Evolutionary conservation across 257 asterid species (phyloP).

Genomic region (Jacaranda copaia): DNA sequence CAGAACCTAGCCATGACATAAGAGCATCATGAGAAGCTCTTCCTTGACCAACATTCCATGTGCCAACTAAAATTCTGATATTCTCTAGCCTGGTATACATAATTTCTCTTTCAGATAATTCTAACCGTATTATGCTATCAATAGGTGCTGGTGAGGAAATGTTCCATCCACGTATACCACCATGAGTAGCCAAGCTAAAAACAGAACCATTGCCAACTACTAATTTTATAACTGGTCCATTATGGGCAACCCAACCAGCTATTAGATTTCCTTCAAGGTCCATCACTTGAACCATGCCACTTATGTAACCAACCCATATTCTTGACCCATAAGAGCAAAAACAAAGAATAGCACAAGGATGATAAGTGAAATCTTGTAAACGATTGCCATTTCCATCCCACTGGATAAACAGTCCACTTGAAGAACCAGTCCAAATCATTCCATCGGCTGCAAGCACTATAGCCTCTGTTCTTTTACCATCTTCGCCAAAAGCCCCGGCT

Average conservation of each 20-base stretch:
- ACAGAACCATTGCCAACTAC: slow-evolving; percentile 68
- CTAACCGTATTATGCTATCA: slow-evolving; percentile 65
- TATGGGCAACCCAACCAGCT: slow-evolving; percentile 84
- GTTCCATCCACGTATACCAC: slow-evolving; percentile 96
- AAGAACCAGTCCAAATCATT: slow-evolving; percentile 86
- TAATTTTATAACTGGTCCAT: slow-evolving; percentile 74
- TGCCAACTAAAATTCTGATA: slow-evolving; percentile 71
- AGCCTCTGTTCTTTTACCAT: slow-evolving; percentile 78
- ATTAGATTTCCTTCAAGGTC: slow-evolving; percentile 83
- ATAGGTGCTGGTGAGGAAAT: slow-evolving; percentile 88
- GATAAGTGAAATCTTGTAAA: slow-evolving; percentile 73
- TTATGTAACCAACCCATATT: slow-evolving; percentile 86
- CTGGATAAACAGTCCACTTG: slow-evolving; percentile 84
- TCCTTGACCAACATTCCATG: slow-evolving; percentile 99
- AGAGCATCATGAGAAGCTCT: slow-evolving; percentile 90
- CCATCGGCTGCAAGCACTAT: slow-evolving; percentile 80
- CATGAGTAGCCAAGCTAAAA: slow-evolving; percentile 92
- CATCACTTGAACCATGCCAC: slow-evolving; percentile 79
- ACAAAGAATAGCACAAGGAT: slow-evolving; percentile 77
- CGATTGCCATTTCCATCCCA: slow-evolving; percentile 98
- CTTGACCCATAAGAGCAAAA: slow-evolving; percentile 73
- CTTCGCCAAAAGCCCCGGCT: slow-evolving; percentile 74
- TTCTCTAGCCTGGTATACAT: slow-evolving; percentile 64
- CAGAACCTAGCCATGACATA: slow-evolving; percentile 84
- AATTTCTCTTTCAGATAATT: slow-evolving; percentile 57